Evolutionary conservation across 495 filamentous ascomycete genomes (phyloP).

Genomic region (Darksidea phi): DNA sequence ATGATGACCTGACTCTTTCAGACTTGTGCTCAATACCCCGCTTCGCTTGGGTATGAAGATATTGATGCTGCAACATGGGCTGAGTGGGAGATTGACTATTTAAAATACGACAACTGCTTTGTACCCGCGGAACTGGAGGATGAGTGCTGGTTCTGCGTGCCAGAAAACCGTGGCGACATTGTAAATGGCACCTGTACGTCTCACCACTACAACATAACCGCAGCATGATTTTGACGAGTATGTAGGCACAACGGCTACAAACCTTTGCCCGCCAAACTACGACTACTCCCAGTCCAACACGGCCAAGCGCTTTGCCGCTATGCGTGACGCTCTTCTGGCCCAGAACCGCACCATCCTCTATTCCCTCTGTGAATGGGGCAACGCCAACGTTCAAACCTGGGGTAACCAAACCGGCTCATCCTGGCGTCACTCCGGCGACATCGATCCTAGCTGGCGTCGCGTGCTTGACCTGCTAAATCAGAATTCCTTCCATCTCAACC

Average conservation of each 20-base stretch:
- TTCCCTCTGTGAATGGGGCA: conserved; percentile 66
- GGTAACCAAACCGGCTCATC: conserved; percentile 52
- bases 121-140: conserved; percentile 48
- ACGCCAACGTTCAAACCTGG: conserved; percentile 54
- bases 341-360: conserved; percentile 61
- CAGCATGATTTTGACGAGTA: not conserved
- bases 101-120: conserved; percentile 75
- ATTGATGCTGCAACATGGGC: conserved; percentile 63
- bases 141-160: conserved; percentile 42
- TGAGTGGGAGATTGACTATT: conserved; percentile 67
- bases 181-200: conserved; percentile 32
- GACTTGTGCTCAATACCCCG: conserved; percentile 65
- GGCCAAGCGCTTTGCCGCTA: conserved; percentile 53
- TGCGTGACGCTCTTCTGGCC: conserved; percentile 60
- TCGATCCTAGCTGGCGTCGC: conserved; percentile 38
- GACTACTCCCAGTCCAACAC: conserved; percentile 55
- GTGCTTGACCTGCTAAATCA: conserved; percentile 55
- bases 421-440: conserved; percentile 60
- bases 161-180: conserved; percentile 3
- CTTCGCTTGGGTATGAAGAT: conserved; percentile 59
- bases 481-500: conserved; percentile 51
- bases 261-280: conserved; percentile 51
- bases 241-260: conserved; percentile 44
- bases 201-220: not conserved
- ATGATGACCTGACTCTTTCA: conserved; percentile 12